A percentile compares a stretch with the other conserved stretches of the same genome.
Conservation (phyloP, 2,329 filamentous ascomycete genomes). For the Capronia coronata region DNA sequence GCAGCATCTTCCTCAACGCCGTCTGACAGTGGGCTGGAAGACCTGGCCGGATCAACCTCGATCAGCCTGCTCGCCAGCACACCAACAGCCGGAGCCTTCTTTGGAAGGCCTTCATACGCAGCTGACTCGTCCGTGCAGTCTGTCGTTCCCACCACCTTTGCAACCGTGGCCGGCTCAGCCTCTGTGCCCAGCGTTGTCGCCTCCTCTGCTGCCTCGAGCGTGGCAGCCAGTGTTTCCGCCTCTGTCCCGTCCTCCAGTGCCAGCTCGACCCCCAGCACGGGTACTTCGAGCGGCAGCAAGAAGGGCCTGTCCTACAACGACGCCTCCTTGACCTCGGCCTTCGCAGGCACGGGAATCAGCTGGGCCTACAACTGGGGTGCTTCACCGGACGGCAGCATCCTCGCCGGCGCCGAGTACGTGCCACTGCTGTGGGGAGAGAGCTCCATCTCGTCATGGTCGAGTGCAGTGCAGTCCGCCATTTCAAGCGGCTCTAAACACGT, state of each 20-base stretch:
- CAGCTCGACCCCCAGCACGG: conserved; percentile 16
- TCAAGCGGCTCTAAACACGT: conserved; percentile 35
- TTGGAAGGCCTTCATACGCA: conserved; percentile 6
- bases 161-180: conserved; percentile 15
- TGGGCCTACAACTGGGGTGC: conserved; percentile 46
- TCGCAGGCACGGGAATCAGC: conserved; percentile 32
- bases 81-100: conserved; percentile 19
- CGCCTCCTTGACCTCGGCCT: conserved; percentile 31
- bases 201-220: background rate
- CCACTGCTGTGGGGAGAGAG: conserved; percentile 42
- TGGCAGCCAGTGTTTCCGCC: conserved; percentile 3
- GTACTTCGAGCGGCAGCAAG: conserved; percentile 28
- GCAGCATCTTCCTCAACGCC: conserved; percentile 7
- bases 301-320: conserved; percentile 40
- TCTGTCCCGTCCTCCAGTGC: conserved; percentile 15
- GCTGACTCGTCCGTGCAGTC: conserved; percentile 5
- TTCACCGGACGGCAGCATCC: conserved; percentile 30
- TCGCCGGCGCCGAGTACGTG: conserved; percentile 37
- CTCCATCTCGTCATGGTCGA: conserved; percentile 34
- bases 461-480: conserved; percentile 29
- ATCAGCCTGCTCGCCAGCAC: conserved; percentile 8
- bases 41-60: conserved; percentile 5
- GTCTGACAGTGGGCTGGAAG: conserved; percentile 6
- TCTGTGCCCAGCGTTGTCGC: conserved; percentile 5
- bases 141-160: conserved; percentile 20